Base-by-base conservation (phyloP, 805 yeast genomes). In the Blastobotrys chiropterorum region DNA sequence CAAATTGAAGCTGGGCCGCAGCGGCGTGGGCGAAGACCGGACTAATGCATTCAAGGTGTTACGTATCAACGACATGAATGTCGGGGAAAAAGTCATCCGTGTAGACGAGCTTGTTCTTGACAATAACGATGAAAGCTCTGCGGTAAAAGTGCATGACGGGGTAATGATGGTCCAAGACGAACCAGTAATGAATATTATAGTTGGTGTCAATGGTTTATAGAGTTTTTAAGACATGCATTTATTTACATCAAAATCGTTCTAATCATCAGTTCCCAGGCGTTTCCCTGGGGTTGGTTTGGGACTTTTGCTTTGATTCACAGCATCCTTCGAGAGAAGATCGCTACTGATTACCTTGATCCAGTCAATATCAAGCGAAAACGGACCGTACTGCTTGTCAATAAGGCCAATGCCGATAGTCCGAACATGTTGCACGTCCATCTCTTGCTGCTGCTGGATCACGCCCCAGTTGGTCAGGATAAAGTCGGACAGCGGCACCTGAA, bases 391-490 rank as follows among this genome's bases (percentile, higher is more conserved):
- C 51, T 83, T 78, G 65, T 88, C 96, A 47, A 85, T 74, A 43
- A 87, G 76, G 6, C 95, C 94, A 34, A 87, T 68, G 1, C 96
- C 96, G 16, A 87, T 71, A 2, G 90, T 83, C 60, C 82, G 81
- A 48, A 87, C 79, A 56, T 79, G 79, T 17, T 78, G 72, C 59
- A 78, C 80, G 64, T 86, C 85, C 65, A 87, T 71, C 31, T 72
- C 74, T 48, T 72, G 72, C 59, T 80, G 82, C 50, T 74, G 75
- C 66, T 81, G 85, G 42, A 78, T 75, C 43, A 76, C 73, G n/a
- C 96, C 96, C 75, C 86, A 81, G 65, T 86, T 86, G 19, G 95
- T 88, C 67, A 87, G 74, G 48, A 88, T 90, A 67, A 88, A 86
- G 62, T 85, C 90, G 57, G 81, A 78, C 48, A 88, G 71, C 44